These are phyloP conservation scores for Xerocomus spinulosus DNA, from an alignment of 768 basidiomycete species.

Conservation along the genomic window DNA sequence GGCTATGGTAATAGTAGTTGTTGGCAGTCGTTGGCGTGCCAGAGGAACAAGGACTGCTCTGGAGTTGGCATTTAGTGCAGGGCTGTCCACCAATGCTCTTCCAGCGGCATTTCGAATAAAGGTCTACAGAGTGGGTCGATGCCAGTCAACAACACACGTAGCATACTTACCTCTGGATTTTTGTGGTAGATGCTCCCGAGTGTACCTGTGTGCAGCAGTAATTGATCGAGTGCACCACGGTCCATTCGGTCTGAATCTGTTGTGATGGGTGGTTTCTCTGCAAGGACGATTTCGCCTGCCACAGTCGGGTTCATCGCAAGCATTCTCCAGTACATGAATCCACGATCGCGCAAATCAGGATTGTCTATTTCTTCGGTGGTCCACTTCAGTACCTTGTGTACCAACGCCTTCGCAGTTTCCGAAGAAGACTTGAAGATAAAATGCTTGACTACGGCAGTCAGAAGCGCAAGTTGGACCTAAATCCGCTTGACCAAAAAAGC, in stretches of 20 bases:
- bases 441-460: conserved; percentile 93
- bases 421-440: conserved; percentile 87
- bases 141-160: not conserved
- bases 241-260: conserved; percentile 98
- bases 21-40: conserved; percentile 46
- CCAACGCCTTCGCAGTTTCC: conserved; percentile 80
- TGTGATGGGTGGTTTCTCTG: conserved; percentile 95
- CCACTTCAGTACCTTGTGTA: conserved; percentile 95
- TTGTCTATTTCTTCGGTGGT: conserved; percentile 98
- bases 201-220: conserved; percentile 90
- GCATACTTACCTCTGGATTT: conserved; percentile 73
- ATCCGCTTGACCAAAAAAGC: not conserved
- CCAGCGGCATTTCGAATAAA: conserved; percentile 90
- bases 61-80: conserved; percentile 82
- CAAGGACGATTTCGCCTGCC: conserved; percentile 85
- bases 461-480: conserved; percentile 90
- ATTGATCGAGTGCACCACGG: conserved; percentile 89
- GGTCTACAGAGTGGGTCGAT: conserved; percentile 46
- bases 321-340: conserved; percentile 99
- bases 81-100: conserved; percentile 79
- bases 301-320: conserved; percentile 87
- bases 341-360: conserved; percentile 93
- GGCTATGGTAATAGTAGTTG: conserved; percentile 42
- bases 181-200: conserved; percentile 97
- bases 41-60: conserved; percentile 65